Conservation (phyloP, 257 asterid genomes). For the Przewalskia tangutica region DNA sequence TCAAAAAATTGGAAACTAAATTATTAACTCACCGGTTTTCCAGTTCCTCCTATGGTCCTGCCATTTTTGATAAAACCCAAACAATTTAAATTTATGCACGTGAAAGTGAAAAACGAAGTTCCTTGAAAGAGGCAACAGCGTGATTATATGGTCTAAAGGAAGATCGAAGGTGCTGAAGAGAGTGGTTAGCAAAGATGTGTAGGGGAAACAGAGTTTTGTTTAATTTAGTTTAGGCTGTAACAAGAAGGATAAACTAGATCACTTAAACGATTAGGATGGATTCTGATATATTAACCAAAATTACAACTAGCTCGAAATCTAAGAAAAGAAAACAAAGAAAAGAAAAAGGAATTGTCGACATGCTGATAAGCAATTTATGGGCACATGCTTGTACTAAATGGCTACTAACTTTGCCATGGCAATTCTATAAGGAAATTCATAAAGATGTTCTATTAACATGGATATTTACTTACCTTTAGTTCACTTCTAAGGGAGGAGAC, state of each 20-base stretch:
- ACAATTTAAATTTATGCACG: too few species aligned
- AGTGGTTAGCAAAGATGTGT: neutral
- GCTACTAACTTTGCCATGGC: neutral
- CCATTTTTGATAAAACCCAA: neutral
- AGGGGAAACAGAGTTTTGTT: neutral
- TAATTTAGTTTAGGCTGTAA: neutral
- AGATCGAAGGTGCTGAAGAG: neutral
- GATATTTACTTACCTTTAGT: conserved; percentile 28
- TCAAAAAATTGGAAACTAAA: neutral
- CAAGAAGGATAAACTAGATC: neutral
- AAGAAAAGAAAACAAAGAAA: neutral
- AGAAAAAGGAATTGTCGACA: neutral
- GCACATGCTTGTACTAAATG: neutral
- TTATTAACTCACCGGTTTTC: neutral
- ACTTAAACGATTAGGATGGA: neutral
- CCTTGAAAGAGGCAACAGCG: neutral
- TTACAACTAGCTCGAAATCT: neutral
- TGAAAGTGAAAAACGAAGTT: neutral
- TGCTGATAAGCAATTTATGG: neutral
- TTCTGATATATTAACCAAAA: neutral
- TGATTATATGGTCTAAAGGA: neutral
- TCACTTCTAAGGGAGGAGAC: conserved; percentile 65
- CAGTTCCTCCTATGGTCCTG: neutral
- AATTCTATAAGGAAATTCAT: neutral
- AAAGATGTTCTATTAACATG: neutral